Percentiles rank a stretch among this genome's conserved stretches.
Evolutionary conservation across 805 yeast species (phyloP).

Genomic region (Starmerella vaccinii): DNA sequence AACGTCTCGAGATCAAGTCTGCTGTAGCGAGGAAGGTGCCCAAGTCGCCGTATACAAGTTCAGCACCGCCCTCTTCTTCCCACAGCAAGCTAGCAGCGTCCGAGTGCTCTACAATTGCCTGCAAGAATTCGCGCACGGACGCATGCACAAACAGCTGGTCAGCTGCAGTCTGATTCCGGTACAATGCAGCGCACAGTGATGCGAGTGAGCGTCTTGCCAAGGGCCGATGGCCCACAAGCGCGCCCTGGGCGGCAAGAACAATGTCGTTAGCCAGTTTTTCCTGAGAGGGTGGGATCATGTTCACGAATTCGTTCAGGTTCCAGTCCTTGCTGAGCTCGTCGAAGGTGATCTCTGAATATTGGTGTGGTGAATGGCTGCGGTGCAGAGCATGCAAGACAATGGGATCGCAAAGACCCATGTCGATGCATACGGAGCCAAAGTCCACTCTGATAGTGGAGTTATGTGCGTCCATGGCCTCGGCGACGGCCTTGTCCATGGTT

Average conservation of each 20-base stretch:
- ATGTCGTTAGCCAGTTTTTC: constrained; percentile 11
- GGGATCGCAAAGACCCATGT: constrained; percentile 24
- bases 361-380: constrained; percentile 15
- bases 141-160: constrained; percentile 38
- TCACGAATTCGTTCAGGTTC: not conserved
- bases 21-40: constrained; percentile 10
- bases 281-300: constrained; percentile 13
- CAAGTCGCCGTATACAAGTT: constrained; percentile 15
- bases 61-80: constrained; percentile 17
- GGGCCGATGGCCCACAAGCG: not conserved
- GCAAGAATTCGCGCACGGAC: constrained; percentile 37
- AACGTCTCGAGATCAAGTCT: constrained; percentile 1
- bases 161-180: constrained; percentile 37
- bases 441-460: constrained; percentile 13
- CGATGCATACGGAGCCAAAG: constrained; percentile 21
- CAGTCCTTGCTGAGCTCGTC: not conserved
- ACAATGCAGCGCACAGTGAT: constrained; percentile 40
- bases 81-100: constrained; percentile 13
- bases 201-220: constrained; percentile 15
- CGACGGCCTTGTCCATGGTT: constrained; percentile 25
- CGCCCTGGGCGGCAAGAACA: constrained; percentile 9
- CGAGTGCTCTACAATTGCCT: constrained; percentile 39
- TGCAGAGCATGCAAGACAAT: constrained; percentile 23
- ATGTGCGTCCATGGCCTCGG: constrained; percentile 17
- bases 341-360: not conserved